phyloP scores from a whole-genome alignment of 805 yeast genomes.

The Teunomyces panamensis region DNA sequence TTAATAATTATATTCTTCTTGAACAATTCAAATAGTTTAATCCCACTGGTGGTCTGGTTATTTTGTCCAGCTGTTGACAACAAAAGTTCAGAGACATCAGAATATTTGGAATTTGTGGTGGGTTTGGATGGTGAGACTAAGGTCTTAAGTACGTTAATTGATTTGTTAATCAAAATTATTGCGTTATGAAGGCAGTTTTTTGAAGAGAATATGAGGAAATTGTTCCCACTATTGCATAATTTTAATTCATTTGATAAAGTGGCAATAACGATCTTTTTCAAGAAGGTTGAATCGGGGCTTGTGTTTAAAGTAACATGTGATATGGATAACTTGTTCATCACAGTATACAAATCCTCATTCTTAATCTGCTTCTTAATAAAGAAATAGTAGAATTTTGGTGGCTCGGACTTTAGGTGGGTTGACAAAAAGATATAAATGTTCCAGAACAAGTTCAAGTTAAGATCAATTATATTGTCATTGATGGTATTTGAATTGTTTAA shows the following conservation, averaged over 20 bases:
- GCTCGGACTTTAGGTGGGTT: conserved; percentile 28
- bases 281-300: conserved; percentile 10
- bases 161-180: conserved; percentile 50
- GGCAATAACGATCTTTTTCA: conserved; percentile 25
- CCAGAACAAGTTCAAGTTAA: conserved; percentile 42
- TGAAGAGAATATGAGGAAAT: conserved; percentile 27
- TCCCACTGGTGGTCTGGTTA: not conserved
- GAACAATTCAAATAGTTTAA: conserved; percentile 35
- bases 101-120: not conserved
- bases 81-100: not conserved
- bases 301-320: conserved; percentile 15
- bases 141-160: conserved; percentile 15
- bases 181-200: conserved; percentile 50
- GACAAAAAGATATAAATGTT: conserved; percentile 47
- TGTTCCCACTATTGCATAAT: conserved; percentile 15
- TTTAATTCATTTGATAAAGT: conserved; percentile 38
- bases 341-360: conserved; percentile 5
- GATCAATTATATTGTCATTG: conserved; percentile 29
- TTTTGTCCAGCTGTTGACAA: not conserved
- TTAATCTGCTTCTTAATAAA: conserved; percentile 10
- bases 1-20: conserved; percentile 49
- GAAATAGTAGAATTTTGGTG: conserved; percentile 19
- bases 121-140: not conserved
- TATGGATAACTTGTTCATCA: conserved; percentile 27
- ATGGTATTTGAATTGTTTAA: conserved; percentile 16